phyloP scores from a whole-genome alignment of 2,329 filamentous ascomycete species.

The Colletotrichum incanum region DNA sequence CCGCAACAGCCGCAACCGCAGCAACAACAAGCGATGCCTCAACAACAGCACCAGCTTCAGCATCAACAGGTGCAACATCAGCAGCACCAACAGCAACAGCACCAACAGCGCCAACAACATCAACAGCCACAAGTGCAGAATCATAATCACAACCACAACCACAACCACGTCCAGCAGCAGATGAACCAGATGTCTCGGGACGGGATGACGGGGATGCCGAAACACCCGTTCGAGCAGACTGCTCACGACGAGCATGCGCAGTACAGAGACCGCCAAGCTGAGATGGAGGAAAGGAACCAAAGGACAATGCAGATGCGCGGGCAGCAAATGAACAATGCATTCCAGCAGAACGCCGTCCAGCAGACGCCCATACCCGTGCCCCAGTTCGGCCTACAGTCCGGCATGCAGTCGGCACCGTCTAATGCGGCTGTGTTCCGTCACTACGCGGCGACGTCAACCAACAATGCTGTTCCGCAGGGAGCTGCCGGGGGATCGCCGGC shows the following conservation, averaged over 20 bases:
- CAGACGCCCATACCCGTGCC: constrained; percentile 44
- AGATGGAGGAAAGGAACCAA: constrained; percentile 32
- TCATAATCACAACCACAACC: constrained; percentile 26
- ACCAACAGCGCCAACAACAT: constrained; percentile 35
- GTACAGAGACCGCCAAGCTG: constrained; percentile 39
- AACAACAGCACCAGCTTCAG: constrained; percentile 43
- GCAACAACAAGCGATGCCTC: constrained; percentile 47
- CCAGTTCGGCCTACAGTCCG: constrained; percentile 43
- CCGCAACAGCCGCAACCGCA: constrained; percentile 38
- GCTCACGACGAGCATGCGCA: constrained; percentile 43
- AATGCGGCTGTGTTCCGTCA: constrained; percentile 39
- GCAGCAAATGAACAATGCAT: constrained; percentile 40
- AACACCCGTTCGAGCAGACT: constrained; percentile 43
- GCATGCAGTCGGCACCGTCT: constrained; percentile 37
- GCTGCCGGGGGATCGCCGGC: constrained; percentile 30
- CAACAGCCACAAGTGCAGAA: constrained; percentile 31
- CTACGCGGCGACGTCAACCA: constrained; percentile 35
- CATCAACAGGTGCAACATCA: constrained; percentile 33
- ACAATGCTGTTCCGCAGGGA: constrained; percentile 22
- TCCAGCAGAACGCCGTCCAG: constrained; percentile 40
- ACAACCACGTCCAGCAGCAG: constrained; percentile 35
- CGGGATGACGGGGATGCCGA: constrained; percentile 33
- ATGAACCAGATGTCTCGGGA: constrained; percentile 42
- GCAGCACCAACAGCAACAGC: constrained; percentile 44
- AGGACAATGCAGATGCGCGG: constrained; percentile 38